Base-by-base conservation (phyloP, 257 asterid species). In the Capsicum chinense region DNA sequence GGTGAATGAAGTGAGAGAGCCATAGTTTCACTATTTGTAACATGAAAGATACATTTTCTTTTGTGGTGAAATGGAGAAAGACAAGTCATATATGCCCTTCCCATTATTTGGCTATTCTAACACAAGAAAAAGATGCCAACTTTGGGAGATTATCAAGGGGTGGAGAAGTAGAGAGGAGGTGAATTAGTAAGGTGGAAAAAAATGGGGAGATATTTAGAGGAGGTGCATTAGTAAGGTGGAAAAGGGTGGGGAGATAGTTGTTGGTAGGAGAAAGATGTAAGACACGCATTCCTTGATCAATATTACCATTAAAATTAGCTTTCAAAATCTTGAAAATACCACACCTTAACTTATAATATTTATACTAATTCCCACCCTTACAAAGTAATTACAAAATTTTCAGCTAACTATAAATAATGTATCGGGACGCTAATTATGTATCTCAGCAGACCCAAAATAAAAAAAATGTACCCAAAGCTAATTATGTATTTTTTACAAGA, bases 11-110 rank as follows among this genome's bases (percentile, higher is more conserved):
- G 81, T 76, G 44, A 78, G 6, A 82, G 26, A 63, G 76, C 57
- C 13, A 47, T 79, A 17, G 15, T 47, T 52, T 86, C 81, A 44
- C 81, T 58, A 35, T 69, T 81, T 81, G 57, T 81, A 60, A 78
- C 37, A 81, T 62, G 26, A 12, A 12, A 35, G 7, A 62, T 35
- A n/a, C 66, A 42, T 74, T 81, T 74, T 56, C 73, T 60, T 16
- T 35, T 35, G 37, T 66, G 48, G 37, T 66, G 88, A 64, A 83
- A 86, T 12, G 35, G 81, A 39, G 66, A 74, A 44, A 86, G 71
- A 78, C 86, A 78, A 78, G 84, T 63, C 33, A 78, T 21, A 66
- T 33, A 82, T 52, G 48, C 68, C 59, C 47, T 76, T 54, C 60
- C 81, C 62, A 76, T 76, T 68, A 68, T 12, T 68, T 26, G 2